Conservation (phyloP, 129 eudicot genomes). For the Silybum marianum region DNA sequence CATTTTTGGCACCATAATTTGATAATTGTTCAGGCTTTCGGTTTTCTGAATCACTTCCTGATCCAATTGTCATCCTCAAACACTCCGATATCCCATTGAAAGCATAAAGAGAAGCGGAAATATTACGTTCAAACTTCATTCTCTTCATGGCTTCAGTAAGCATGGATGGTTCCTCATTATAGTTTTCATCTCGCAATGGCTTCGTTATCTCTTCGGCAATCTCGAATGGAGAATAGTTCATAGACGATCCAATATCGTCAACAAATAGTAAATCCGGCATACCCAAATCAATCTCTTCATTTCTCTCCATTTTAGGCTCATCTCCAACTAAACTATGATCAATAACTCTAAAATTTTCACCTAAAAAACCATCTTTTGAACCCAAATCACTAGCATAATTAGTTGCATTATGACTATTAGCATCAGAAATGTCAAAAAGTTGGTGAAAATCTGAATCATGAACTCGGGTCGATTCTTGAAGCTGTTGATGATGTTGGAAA, state of each 20-base stretch:
- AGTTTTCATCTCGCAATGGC: constrained; percentile 27
- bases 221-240: constrained; percentile 41
- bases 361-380: constrained; percentile 19
- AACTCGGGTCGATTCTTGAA: constrained; percentile 23
- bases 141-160: constrained; percentile 47
- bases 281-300: constrained; percentile 32
- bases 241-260: constrained; percentile 33
- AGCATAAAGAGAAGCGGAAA: constrained; percentile 59
- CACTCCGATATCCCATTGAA: constrained; percentile 54
- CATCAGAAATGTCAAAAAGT: constrained; percentile 34
- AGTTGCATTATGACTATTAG: constrained; percentile 11
- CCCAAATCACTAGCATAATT: not conserved
- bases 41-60: constrained; percentile 18
- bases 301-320: constrained; percentile 25
- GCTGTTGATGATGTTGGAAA: constrained; percentile 25
- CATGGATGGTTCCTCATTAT: constrained; percentile 35
- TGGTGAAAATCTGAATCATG: constrained; percentile 30
- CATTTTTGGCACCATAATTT: constrained; percentile 16
- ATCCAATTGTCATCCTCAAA: constrained; percentile 28
- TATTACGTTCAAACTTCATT: constrained; percentile 45
- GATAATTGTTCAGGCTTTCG: constrained; percentile 28
- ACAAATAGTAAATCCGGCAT: constrained; percentile 37
- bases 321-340: constrained; percentile 24
- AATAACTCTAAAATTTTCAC: constrained; percentile 3
- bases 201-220: constrained; percentile 52